Conservation (phyloP, 2,329 filamentous ascomycete genomes). For the Cryphonectria carpinicola region DNA sequence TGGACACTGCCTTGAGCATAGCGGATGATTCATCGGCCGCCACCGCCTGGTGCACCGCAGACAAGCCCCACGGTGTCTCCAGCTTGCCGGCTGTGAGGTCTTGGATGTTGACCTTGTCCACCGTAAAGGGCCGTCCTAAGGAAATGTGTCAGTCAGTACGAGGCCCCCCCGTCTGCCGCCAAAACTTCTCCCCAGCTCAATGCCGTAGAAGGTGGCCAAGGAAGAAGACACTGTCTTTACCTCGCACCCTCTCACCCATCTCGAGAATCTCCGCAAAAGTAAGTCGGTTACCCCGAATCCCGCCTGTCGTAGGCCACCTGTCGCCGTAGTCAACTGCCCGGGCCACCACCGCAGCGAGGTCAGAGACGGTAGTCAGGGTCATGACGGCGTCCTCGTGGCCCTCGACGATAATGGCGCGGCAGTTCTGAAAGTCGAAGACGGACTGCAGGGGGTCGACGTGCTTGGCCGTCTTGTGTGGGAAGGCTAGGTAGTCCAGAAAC, state of each 20-base stretch:
- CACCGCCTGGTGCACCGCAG: slow-evolving; percentile 39
- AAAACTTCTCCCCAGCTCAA: too few species aligned
- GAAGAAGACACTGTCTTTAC: slow-evolving; percentile 1
- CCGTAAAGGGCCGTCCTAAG: slow-evolving; percentile 40
- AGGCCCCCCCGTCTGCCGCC: neutral
- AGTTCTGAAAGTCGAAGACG: slow-evolving; percentile 44
- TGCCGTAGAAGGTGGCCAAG: neutral
- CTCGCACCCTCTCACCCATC: slow-evolving; percentile 38
- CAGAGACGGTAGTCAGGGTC: slow-evolving; percentile 48
- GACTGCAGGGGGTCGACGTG: slow-evolving; percentile 46
- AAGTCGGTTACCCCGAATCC: slow-evolving; percentile 45
- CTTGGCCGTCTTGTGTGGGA: slow-evolving; percentile 50
- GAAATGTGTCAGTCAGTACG: neutral
- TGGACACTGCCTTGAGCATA: slow-evolving; percentile 43
- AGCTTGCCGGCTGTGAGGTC: slow-evolving; percentile 51
- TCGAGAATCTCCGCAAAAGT: slow-evolving; percentile 43
- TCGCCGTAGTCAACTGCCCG: slow-evolving; percentile 48
- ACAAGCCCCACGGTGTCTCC: slow-evolving; percentile 46
- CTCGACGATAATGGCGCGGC: slow-evolving; percentile 47
- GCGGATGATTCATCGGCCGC: slow-evolving; percentile 39
- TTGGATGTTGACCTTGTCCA: slow-evolving; percentile 50
- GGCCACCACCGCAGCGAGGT: slow-evolving; percentile 46
- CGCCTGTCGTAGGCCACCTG: slow-evolving; percentile 47
- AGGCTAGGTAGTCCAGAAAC: slow-evolving; percentile 59
- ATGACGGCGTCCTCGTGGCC: slow-evolving; percentile 47